Conservation (phyloP, 768 basidiomycete species). For the Baorangia bicolor region DNA sequence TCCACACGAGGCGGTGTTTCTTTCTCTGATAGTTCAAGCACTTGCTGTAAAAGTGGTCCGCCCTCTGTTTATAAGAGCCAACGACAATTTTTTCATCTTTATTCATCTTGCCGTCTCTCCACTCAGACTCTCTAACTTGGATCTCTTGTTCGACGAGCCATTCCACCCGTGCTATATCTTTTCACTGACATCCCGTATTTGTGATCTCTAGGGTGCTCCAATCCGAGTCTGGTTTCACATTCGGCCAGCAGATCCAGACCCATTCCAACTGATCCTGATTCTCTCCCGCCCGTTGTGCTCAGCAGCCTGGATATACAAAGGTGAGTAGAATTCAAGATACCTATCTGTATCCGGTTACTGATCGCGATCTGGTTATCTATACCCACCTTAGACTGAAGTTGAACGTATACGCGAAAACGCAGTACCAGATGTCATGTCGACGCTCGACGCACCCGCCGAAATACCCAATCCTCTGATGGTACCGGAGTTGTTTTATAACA, state of each 20-base stretch:
- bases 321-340: not conserved
- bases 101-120: not conserved
- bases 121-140: not conserved
- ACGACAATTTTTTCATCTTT: no score
- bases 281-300: not conserved
- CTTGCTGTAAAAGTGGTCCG: no score
- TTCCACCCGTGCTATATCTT: not conserved
- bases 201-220: not conserved
- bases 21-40: no score
- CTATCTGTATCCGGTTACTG: not conserved
- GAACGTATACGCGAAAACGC: not conserved
- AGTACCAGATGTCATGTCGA: not conserved
- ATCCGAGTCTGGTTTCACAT: not conserved
- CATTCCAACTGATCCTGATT: not conserved
- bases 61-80: no score
- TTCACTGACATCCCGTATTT: not conserved
- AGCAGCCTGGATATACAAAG: not conserved
- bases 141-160: not conserved
- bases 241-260: not conserved
- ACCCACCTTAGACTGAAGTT: not conserved
- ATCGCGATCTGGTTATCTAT: not conserved
- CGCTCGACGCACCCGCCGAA: not conserved
- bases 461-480: not conserved
- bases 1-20: no score
- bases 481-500: slow-evolving; percentile 10